Evolutionary conservation across 495 filamentous ascomycete genomes (phyloP), one percentile per base, ranked within the genome.

Genomic region (Chaetomium fimeti): DNA sequence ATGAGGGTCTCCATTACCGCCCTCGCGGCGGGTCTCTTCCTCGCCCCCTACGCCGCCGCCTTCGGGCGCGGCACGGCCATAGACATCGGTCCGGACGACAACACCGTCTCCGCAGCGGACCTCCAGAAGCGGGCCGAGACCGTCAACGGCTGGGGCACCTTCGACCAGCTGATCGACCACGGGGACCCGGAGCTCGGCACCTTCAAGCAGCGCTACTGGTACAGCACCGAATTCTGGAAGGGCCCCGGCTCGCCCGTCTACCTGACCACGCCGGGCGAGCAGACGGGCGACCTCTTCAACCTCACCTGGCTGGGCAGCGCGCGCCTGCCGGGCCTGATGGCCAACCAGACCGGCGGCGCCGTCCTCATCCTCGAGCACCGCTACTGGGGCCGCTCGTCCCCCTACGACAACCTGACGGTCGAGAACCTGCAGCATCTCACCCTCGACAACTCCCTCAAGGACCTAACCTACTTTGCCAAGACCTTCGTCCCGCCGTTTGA

Each of bases 331-430:
- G 85, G 85, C 55, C 65, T 76, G 1, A 78, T 79, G 55, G 85
- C 84, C 6, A 73, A 84, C 69, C 78, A 81, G 61, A 79, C 84
- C 28, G 79, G 83, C 55, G 85, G 79, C 48, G 85, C 85, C 16
- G 81, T 83, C 15, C 62, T 88, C 47, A 71, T 87, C 59, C 62
- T 87, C 52, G 85, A 88, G 74, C 85, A 86, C 65, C 79, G 85
- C 27, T 87, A 86, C 72, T 88, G 83, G 82, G 85, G 85, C 45
- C 75, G 77, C 59, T 87, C 84, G 8, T 86, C 85, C 1, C 87
- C 87, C 2, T 88, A 81, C 66, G 71, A 75, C 16, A 71, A 75
- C 20, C 72, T 89, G 59, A 84, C 79, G 1, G 74, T 81, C 11
- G 73, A 86, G 63, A 87, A 83, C 22, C 72, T 90, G 69, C 78